These are phyloP conservation scores for Dictyostelium discoideum DNA, from an alignment of 78 protist genomes.

Conservation along the genomic window DNA sequence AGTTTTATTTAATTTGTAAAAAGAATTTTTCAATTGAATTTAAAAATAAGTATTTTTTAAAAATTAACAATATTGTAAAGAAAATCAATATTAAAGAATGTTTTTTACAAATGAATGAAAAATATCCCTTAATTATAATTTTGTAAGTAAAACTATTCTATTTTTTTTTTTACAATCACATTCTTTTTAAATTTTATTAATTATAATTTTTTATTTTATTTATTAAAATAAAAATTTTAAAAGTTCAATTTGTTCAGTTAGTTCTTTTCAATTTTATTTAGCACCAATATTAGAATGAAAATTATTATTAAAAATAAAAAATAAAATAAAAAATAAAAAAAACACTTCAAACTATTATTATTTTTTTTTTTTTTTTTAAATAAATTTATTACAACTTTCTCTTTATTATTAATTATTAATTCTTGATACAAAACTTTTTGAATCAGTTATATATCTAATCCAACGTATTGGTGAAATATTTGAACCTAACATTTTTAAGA, in stretches of 20 bases:
- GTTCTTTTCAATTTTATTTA: conserved; percentile 3
- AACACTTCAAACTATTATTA: no score
- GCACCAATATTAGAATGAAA: conserved; percentile 4
- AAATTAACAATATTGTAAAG: conserved; percentile 13
- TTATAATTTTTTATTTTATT: not conserved
- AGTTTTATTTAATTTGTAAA: conserved; percentile 13
- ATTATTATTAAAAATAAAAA: no score
- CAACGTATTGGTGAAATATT: conserved; percentile 23
- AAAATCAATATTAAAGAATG: conserved; percentile 30
- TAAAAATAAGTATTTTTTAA: conserved; percentile 24
- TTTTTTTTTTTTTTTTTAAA: no score
- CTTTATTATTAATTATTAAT: not conserved
- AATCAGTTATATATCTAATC: conserved; percentile 61
- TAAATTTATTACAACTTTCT: no score
- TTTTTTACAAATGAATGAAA: conserved; percentile 36
- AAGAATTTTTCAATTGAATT: conserved; percentile 8
- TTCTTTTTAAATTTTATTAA: not conserved
- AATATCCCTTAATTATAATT: not conserved
- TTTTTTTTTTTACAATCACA: not conserved
- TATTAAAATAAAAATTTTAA: no score
- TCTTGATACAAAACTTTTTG: conserved; percentile 64
- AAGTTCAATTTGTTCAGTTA: not conserved
- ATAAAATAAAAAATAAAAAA: no score
- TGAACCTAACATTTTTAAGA: conserved; percentile 39
- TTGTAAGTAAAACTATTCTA: not conserved